Conservation (phyloP, 495 filamentous ascomycete genomes). For the Xylaria curta region DNA sequence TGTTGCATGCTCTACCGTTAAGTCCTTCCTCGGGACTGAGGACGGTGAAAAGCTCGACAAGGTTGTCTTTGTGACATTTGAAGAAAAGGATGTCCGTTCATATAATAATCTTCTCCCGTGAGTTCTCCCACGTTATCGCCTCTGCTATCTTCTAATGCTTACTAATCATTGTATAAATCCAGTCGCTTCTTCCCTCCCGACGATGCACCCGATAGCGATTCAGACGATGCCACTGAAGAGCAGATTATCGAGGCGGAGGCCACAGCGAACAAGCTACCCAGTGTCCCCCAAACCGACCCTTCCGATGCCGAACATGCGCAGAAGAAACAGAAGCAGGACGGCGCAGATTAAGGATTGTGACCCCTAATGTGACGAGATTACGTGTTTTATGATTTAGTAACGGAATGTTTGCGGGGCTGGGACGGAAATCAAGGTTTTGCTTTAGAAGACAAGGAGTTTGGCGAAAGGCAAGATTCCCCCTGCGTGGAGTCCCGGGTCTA, state of each 20-base stretch:
- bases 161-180: conserved; percentile 14
- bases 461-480: conserved; percentile 5
- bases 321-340: conserved; percentile 45
- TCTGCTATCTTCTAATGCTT: background rate
- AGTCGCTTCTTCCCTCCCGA: conserved; percentile 47
- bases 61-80: conserved; percentile 83
- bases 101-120: conserved; percentile 77
- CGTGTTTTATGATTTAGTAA: background rate
- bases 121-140: conserved; percentile 41
- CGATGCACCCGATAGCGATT: conserved; percentile 25
- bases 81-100: conserved; percentile 73
- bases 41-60: conserved; percentile 66
- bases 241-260: conserved; percentile 41
- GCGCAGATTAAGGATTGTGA: conserved; percentile 15
- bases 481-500: background rate
- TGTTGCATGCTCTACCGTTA: conserved; percentile 71
- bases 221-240: conserved; percentile 29
- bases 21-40: conserved; percentile 68
- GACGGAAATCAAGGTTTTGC: background rate
- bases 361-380: background rate
- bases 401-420: background rate
- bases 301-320: conserved; percentile 37
- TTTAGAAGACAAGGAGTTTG: conserved; percentile 6
- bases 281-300: conserved; percentile 39
- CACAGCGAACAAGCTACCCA: background rate